Conservation (phyloP, 352 stramenopile species). For the Pythium brachiatum region DNA sequence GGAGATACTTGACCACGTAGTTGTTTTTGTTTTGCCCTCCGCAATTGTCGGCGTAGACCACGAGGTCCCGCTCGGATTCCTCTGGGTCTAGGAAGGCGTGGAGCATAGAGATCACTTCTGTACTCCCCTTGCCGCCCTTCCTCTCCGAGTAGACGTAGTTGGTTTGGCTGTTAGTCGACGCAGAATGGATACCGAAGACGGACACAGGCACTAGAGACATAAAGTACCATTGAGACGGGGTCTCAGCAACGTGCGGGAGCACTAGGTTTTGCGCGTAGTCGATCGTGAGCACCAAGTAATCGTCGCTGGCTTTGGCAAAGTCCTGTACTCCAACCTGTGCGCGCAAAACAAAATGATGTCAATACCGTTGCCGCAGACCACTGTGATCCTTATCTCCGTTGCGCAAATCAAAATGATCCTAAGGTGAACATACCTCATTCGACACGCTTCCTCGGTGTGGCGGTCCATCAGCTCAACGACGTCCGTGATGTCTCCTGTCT, state of each 20-base stretch:
- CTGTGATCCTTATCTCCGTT: no score
- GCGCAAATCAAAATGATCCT: conserved; percentile 14
- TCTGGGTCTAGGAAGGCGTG: not conserved
- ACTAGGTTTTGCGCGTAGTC: conserved; percentile 11
- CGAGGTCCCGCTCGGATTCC: not conserved
- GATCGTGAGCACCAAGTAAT: conserved; percentile 12
- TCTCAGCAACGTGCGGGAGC: conserved; percentile 2
- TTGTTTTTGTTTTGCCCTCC: conserved; percentile 22
- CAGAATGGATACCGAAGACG: conserved; percentile 6
- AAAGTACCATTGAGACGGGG: conserved; percentile 16
- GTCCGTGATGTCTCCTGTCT: not conserved
- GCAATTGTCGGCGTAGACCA: conserved; percentile 19
- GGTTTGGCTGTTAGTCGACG: not conserved
- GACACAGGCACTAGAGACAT: conserved; percentile 7
- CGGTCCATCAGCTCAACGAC: not conserved
- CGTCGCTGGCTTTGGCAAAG: not conserved
- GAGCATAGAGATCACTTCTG: conserved; percentile 14
- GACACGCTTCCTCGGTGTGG: not conserved
- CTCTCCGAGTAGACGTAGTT: conserved; percentile 14
- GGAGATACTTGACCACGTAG: conserved; percentile 13
- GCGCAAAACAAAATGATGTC: not conserved
- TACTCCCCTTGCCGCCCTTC: conserved; percentile 1
- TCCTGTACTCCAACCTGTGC: conserved; percentile 11
- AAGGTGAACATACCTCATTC: conserved; percentile 11
- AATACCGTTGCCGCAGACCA: no score